Percentiles rank a stretch among this genome's conserved stretches.
phyloP scores from a whole-genome alignment of 495 filamentous ascomycete species.

The Penicillium simplicissimum region DNA sequence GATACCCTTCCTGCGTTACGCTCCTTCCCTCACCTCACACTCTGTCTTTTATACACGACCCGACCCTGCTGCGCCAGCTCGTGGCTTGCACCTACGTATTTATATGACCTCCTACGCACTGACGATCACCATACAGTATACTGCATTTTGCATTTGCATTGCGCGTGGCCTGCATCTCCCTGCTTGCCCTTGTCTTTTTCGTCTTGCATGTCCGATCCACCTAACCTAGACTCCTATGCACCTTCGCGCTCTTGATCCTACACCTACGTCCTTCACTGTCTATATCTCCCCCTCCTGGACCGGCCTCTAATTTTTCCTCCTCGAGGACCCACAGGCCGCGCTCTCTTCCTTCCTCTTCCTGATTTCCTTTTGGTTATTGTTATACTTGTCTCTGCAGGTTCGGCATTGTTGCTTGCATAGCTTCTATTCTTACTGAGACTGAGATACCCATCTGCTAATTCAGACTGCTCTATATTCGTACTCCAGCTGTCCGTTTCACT shows the following conservation, averaged over 20 bases:
- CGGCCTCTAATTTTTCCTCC: background rate
- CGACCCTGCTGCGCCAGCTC: background rate
- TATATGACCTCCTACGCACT: conserved; percentile 10
- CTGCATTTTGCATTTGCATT: conserved; percentile 20
- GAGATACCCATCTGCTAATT: conserved; percentile 18
- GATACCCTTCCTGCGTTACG: background rate
- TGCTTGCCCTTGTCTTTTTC: background rate
- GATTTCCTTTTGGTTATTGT: background rate
- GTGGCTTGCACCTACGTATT: background rate
- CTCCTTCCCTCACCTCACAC: background rate
- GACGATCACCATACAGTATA: conserved; percentile 1
- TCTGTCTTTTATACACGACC: background rate
- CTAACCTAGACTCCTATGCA: background rate
- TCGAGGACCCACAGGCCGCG: background rate
- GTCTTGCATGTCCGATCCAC: background rate
- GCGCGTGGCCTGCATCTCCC: conserved; percentile 8
- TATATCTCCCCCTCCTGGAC: background rate
- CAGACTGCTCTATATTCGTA: conserved; percentile 7
- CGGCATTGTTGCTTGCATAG: conserved; percentile 2
- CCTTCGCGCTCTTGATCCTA: background rate
- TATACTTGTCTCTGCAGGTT: background rate
- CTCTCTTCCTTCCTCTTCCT: background rate
- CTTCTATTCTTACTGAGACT: conserved; percentile 9
- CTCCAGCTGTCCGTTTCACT: background rate
- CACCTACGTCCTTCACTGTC: background rate